phyloP scores from a whole-genome alignment of 2,329 filamentous ascomycete genomes.

The Diaporthe aspalathi region DNA sequence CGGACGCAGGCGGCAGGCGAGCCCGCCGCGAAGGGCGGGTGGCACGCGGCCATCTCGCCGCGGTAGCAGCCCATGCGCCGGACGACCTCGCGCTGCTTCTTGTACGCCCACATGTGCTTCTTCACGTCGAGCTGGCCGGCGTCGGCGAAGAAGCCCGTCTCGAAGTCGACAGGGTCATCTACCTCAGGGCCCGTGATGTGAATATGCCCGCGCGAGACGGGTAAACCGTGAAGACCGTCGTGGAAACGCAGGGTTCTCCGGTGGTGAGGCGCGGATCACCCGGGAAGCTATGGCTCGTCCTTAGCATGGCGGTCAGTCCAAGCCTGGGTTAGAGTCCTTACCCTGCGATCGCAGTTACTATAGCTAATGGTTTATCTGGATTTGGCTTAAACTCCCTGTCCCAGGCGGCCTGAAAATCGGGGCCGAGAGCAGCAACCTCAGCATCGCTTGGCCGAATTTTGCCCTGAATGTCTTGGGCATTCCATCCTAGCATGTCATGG shows the following conservation, averaged over 20 bases:
- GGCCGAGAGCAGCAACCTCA: conserved; percentile 42
- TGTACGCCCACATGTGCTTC: conserved; percentile 63
- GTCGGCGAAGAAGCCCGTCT: conserved; percentile 64
- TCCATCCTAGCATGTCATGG: conserved; percentile 42
- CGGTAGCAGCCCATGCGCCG: conserved; percentile 57
- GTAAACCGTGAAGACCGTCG: conserved; percentile 17
- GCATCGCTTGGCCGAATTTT: conserved; percentile 43
- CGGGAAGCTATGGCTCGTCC: neutral
- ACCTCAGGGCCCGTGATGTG: conserved; percentile 59
- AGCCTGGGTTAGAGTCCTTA: neutral
- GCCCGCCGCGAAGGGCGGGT: conserved; percentile 43
- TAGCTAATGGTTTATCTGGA: conserved; percentile 41
- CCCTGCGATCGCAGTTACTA: conserved; percentile 30
- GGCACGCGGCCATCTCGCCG: conserved; percentile 45
- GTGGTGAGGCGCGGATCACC: conserved; percentile 18
- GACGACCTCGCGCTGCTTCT: conserved; percentile 60
- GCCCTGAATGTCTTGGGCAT: conserved; percentile 40
- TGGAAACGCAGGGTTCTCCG: conserved; percentile 15
- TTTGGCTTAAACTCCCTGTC: conserved; percentile 41
- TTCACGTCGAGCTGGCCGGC: conserved; percentile 58
- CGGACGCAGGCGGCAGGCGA: conserved; percentile 54
- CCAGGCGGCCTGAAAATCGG: conserved; percentile 43
- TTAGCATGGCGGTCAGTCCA: neutral
- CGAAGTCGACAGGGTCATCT: conserved; percentile 58
- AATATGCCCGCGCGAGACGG: conserved; percentile 34